Evolutionary conservation across 768 basidiomycete genomes (phyloP).

Genomic region (Pleurotus cornucopiae): DNA sequence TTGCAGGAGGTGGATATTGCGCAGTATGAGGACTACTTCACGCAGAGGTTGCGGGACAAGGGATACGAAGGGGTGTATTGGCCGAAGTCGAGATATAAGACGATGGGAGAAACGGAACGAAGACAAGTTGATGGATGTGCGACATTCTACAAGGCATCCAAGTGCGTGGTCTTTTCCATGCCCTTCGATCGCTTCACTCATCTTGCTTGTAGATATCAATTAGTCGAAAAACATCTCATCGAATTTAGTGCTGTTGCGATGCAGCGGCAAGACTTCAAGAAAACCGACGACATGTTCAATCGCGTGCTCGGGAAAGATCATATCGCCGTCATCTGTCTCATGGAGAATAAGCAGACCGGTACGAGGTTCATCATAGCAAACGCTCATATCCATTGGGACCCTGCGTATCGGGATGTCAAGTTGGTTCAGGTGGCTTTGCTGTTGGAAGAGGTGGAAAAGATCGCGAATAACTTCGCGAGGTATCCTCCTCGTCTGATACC

Average conservation of each 20-base stretch:
- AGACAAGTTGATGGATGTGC: conserved; percentile 94
- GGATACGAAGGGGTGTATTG: conserved; percentile 92
- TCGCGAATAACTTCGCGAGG: conserved; percentile 77
- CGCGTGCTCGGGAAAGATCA: conserved; percentile 94
- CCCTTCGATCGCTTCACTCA: too few species aligned
- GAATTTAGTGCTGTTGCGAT: conserved; percentile 93
- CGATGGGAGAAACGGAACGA: conserved; percentile 84
- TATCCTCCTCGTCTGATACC: conserved; percentile 63
- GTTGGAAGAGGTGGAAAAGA: conserved; percentile 90
- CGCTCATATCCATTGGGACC: conserved; percentile 92
- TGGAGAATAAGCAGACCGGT: conserved; percentile 86
- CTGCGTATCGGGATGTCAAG: conserved; percentile 91
- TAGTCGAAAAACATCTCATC: conserved; percentile 90
- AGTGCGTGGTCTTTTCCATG: conserved; percentile 46
- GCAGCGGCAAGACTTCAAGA: conserved; percentile 91
- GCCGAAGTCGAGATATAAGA: conserved; percentile 90
- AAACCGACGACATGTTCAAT: conserved; percentile 99
- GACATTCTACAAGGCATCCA: conserved; percentile 86
- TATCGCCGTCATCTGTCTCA: conserved; percentile 80
- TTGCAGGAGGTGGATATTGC: conserved; percentile 93
- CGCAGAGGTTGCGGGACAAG: conserved; percentile 60
- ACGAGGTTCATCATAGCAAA: conserved; percentile 88
- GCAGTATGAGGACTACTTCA: conserved; percentile 90
- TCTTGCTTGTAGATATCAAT: conserved; percentile 60
- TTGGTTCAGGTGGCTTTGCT: conserved; percentile 92